Conservation (phyloP, 768 basidiomycete species). For the Mycena alexandri region DNA sequence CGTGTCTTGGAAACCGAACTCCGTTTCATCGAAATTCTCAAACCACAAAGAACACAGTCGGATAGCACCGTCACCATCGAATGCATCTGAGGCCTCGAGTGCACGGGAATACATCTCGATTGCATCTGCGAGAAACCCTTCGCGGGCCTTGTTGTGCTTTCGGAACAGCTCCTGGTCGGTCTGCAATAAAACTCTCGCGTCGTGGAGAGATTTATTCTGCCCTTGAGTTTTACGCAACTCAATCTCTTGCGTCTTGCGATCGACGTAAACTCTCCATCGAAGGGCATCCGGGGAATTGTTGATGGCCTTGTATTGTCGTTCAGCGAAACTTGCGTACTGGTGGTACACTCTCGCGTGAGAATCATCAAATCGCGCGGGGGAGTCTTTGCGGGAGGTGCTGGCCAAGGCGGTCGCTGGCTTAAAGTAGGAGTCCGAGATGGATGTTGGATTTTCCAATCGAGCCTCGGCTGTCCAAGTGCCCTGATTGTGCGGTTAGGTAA, state of each 20-base stretch:
- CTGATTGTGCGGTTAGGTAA: constrained; percentile 53
- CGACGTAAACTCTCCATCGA: constrained; percentile 77
- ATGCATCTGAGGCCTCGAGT: constrained; percentile 74
- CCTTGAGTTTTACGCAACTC: constrained; percentile 55
- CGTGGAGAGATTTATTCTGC: constrained; percentile 36
- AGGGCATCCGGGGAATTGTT: constrained; percentile 76
- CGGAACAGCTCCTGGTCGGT: constrained; percentile 64
- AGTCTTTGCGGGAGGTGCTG: constrained; percentile 34
- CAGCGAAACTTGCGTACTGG: constrained; percentile 90
- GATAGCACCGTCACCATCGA: constrained; percentile 83
- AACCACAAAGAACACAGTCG: constrained; percentile 94
- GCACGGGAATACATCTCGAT: constrained; percentile 89
- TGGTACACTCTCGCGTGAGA: constrained; percentile 74
- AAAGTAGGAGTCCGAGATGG: constrained; percentile 81
- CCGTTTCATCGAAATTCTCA: constrained; percentile 78
- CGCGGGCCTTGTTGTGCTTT: constrained; percentile 67
- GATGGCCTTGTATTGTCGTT: constrained; percentile 84
- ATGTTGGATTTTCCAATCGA: constrained; percentile 80
- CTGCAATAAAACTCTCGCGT: constrained; percentile 47
- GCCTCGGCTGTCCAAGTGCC: constrained; percentile 94
- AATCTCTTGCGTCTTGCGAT: constrained; percentile 82
- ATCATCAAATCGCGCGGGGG: constrained; percentile 32
- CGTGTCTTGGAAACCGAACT: constrained; percentile 55
- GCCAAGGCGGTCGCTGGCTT: constrained; percentile 63
- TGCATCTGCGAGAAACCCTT: constrained; percentile 78